phyloP scores from a whole-genome alignment of 108 stramenopile species.

The Fistulifera pelliculosa region DNA sequence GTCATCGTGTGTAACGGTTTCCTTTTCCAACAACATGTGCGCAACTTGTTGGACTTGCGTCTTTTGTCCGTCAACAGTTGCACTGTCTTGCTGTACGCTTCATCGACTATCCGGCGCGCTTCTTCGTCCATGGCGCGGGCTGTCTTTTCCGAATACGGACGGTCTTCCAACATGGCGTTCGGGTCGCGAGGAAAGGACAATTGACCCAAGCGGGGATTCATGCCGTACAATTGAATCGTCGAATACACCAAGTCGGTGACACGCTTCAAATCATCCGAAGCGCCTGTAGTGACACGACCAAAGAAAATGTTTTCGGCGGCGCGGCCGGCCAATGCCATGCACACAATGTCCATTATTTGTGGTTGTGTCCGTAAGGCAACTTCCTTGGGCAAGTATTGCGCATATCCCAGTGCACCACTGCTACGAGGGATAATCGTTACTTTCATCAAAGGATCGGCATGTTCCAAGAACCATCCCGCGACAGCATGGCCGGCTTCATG shows the following conservation, averaged over 20 bases:
- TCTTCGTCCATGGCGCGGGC: slow-evolving; percentile 95
- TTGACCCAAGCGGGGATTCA: slow-evolving; percentile 91
- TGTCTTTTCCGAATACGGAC: slow-evolving; percentile 91
- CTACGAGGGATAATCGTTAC: slow-evolving; percentile 93
- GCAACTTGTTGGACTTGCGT: slow-evolving; percentile 76
- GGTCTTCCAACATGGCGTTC: slow-evolving; percentile 59
- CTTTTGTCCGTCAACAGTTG: slow-evolving; percentile 71
- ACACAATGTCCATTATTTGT: slow-evolving; percentile 93
- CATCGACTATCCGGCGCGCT: slow-evolving; percentile 84
- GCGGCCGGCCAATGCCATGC: slow-evolving; percentile 95
- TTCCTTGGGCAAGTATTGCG: slow-evolving; percentile 96
- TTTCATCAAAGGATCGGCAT: slow-evolving; percentile 94
- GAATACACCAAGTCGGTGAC: slow-evolving; percentile 93
- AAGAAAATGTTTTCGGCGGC: slow-evolving; percentile 93
- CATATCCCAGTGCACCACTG: slow-evolving; percentile 89
- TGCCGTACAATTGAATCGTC: slow-evolving; percentile 91
- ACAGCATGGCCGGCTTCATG: slow-evolving; percentile 98
- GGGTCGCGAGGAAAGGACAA: slow-evolving; percentile 85
- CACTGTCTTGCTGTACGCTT: slow-evolving; percentile 78
- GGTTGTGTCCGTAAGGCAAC: slow-evolving; percentile 68
- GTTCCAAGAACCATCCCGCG: slow-evolving; percentile 91
- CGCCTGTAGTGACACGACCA: slow-evolving; percentile 91
- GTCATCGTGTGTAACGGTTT: slow-evolving; percentile 96
- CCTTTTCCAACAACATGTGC: slow-evolving; percentile 84
- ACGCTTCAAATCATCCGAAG: slow-evolving; percentile 86